These are phyloP conservation scores for Venturia nashicola DNA, from an alignment of 2,329 filamentous ascomycete genomes.

Conservation along the genomic window DNA sequence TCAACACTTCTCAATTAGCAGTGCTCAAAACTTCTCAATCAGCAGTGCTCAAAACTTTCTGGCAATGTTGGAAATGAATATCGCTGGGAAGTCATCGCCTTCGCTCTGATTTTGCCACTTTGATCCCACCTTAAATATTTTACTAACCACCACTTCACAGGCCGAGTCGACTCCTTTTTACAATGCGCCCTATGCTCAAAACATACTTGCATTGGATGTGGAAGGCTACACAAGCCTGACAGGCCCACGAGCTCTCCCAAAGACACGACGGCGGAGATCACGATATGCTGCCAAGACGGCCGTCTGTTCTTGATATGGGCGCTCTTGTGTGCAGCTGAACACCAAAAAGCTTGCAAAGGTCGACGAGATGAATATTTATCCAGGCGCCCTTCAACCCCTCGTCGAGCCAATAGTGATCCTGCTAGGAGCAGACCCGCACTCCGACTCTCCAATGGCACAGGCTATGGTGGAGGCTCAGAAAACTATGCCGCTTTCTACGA, in stretches of 20 bases:
- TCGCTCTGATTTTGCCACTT: no score
- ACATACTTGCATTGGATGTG: neutral
- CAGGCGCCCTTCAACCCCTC: neutral
- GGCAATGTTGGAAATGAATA: no score
- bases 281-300: constrained; percentile 20
- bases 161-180: neutral
- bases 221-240: neutral
- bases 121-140: neutral
- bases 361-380: constrained; percentile 3
- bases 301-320: constrained; percentile 24
- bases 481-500: no score
- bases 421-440: neutral
- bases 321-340: constrained; percentile 26
- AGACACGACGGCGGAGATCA: neutral
- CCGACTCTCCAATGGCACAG: neutral
- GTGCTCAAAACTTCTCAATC: no score
- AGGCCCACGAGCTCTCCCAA: neutral
- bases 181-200: neutral
- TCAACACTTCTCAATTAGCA: no score
- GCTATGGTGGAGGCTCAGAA: neutral
- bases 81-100: no score
- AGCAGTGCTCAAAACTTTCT: no score
- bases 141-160: neutral
- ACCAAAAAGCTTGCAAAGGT: constrained; percentile 13
- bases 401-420: neutral